Percentiles rank a stretch among this genome's conserved stretches.
Conservation (phyloP, 805 yeast species). For the Candida tibetensis region DNA sequence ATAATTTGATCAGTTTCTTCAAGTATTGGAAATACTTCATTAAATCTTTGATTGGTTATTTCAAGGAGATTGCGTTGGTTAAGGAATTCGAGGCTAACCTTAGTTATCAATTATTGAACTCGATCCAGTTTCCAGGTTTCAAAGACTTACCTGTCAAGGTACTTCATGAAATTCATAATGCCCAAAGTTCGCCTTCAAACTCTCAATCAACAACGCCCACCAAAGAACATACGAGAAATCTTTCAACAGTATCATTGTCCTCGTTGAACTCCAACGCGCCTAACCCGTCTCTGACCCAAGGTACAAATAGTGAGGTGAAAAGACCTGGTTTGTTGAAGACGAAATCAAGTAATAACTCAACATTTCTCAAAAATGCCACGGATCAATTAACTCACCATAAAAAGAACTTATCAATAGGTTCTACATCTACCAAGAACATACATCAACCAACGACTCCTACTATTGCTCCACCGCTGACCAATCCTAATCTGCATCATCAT, state of each 20-base stretch:
- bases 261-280: constrained; percentile 1
- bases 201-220: constrained; percentile 8
- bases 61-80: constrained; percentile 45
- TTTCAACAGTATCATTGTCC: constrained; percentile 1
- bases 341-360: constrained; percentile 18
- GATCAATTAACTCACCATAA: constrained; percentile 14
- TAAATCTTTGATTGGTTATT: constrained; percentile 34
- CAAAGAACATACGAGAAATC: constrained; percentile 5
- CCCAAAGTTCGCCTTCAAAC: not conserved
- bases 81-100: constrained; percentile 41
- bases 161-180: not conserved
- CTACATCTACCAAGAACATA: not conserved
- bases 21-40: constrained; percentile 41
- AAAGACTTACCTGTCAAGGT: constrained; percentile 36
- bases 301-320: constrained; percentile 6
- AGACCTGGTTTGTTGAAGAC: constrained; percentile 25
- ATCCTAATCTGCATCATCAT: constrained; percentile 1
- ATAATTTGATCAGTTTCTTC: constrained; percentile 36
- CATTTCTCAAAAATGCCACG: constrained; percentile 19
- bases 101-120: constrained; percentile 35
- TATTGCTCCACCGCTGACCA: not conserved
- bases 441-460: not conserved
- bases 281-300: not conserved
- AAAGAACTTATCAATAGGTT: constrained; percentile 11
- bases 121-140: constrained; percentile 43